Evolutionary conservation across 495 filamentous ascomycete genomes (phyloP).

Genomic region (Penicillium cataractarum): DNA sequence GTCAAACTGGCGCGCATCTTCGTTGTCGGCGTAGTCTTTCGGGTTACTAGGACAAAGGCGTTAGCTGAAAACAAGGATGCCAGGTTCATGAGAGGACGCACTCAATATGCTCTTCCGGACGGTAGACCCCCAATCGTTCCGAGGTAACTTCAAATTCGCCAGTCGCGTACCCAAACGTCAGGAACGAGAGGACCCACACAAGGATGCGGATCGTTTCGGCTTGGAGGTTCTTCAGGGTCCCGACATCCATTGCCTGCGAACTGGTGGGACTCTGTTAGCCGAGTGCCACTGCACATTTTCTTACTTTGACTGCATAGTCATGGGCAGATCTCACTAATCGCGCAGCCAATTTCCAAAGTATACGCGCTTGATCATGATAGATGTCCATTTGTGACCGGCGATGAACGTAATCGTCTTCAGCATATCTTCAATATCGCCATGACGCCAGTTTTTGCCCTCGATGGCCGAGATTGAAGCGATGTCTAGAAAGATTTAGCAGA

Average conservation of each 20-base stretch:
- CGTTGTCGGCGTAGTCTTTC: conserved; percentile 86
- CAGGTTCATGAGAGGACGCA: conserved; percentile 24
- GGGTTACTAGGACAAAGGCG: conserved; percentile 58
- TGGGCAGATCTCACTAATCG: conserved; percentile 42
- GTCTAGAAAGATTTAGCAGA: conserved; percentile 42
- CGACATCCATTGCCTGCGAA: conserved; percentile 90
- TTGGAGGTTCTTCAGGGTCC: conserved; percentile 84
- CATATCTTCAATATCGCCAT: conserved; percentile 97
- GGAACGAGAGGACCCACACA: conserved; percentile 88
- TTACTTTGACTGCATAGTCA: neutral
- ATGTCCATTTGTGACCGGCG: conserved; percentile 92
- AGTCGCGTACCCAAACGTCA: conserved; percentile 96
- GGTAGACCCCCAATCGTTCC: conserved; percentile 87
- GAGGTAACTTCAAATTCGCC: conserved; percentile 95
- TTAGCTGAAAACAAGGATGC: neutral
- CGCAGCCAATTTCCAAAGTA: conserved; percentile 78
- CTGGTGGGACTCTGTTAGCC: conserved; percentile 44
- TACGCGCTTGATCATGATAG: conserved; percentile 82
- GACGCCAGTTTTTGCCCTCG: conserved; percentile 94
- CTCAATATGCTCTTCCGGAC: conserved; percentile 93
- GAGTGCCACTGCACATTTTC: no score
- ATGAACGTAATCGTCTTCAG: conserved; percentile 88
- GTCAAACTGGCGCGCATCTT: conserved; percentile 85
- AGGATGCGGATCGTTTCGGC: conserved; percentile 89
- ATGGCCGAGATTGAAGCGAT: conserved; percentile 92